Evolutionary conservation across 2,329 filamentous ascomycete genomes (phyloP).

Genomic region (Colletotrichum abscissum): DNA sequence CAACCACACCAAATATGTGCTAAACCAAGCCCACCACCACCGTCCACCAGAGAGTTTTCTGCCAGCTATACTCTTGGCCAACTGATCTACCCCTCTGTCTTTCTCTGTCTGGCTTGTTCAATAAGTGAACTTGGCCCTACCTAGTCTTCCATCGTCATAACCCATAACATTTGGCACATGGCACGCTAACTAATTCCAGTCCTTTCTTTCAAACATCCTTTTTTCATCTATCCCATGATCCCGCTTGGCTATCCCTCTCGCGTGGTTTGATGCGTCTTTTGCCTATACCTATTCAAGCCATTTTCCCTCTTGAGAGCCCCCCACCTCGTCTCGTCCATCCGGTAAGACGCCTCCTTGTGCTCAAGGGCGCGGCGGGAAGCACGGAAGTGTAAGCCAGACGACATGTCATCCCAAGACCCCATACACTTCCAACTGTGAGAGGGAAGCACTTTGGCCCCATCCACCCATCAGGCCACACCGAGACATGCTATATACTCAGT

Average conservation of each 20-base stretch:
- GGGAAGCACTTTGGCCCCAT: neutral
- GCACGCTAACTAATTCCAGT: slow-evolving; percentile 1
- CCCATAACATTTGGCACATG: neutral
- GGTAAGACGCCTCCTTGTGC: neutral
- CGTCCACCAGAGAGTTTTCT: neutral
- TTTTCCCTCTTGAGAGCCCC: too few relatives aligned
- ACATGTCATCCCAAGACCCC: slow-evolving; percentile 25
- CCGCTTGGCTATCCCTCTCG: neutral
- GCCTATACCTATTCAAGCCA: neutral
- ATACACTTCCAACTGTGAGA: neutral
- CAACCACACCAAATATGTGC: too few relatives aligned
- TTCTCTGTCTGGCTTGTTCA: too few relatives aligned
- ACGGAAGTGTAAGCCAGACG: neutral
- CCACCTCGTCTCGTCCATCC: neutral
- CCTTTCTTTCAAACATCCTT: neutral
- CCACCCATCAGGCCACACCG: neutral
- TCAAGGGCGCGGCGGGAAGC: neutral
- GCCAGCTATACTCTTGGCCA: neutral
- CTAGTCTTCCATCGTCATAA: neutral
- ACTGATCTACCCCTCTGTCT: neutral
- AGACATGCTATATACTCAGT: neutral
- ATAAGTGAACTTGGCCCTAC: neutral
- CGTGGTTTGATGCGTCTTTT: neutral
- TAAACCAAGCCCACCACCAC: too few relatives aligned
- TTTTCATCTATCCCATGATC: neutral